phyloP scores from a whole-genome alignment of 2,329 filamentous ascomycete species.

The Emericellopsis atlantica region DNA sequence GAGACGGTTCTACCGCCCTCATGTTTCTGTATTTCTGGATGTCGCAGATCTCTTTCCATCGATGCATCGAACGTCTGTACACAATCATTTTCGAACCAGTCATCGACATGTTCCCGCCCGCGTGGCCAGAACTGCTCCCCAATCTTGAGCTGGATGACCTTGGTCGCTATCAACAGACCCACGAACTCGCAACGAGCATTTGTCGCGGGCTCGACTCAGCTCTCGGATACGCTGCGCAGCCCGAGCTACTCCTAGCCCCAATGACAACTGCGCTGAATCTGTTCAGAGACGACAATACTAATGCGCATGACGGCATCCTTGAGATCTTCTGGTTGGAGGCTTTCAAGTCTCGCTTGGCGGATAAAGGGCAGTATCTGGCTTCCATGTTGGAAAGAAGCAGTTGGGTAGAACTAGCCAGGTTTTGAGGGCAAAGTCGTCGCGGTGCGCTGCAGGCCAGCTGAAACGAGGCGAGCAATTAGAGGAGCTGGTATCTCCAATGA shows the following conservation, averaged over 20 bases:
- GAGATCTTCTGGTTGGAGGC: slow-evolving; percentile 35
- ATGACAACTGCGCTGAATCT: slow-evolving; percentile 28
- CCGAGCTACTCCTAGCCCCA: slow-evolving; percentile 30
- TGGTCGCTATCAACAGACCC: slow-evolving; percentile 27
- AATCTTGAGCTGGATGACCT: slow-evolving; percentile 25
- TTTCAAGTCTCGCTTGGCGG: slow-evolving; percentile 24
- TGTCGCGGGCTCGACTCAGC: slow-evolving; percentile 38
- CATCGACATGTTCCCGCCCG: slow-evolving; percentile 23
- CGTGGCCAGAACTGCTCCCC: slow-evolving; percentile 24
- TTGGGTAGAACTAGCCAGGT: slow-evolving; percentile 24
- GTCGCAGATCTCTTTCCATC: slow-evolving; percentile 33
- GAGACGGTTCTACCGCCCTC: slow-evolving; percentile 27
- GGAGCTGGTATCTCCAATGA: too few relatives aligned
- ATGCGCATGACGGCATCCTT: slow-evolving; percentile 25
- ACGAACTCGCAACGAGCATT: slow-evolving; percentile 32
- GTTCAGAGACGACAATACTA: slow-evolving; percentile 23
- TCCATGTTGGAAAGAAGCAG: slow-evolving; percentile 21
- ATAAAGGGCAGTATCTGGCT: slow-evolving; percentile 27
- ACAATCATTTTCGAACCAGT: slow-evolving; percentile 29
- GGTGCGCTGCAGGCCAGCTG: too few relatives aligned
- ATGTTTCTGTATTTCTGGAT: slow-evolving; percentile 43
- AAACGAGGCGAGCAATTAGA: too few relatives aligned
- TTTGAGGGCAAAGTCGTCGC: slow-evolving; percentile 5
- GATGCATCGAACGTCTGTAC: slow-evolving; percentile 32
- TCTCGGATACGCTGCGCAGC: slow-evolving; percentile 28